Base-by-base conservation (phyloP, 768 basidiomycete species). In the Kwoniella bestiolae region DNA sequence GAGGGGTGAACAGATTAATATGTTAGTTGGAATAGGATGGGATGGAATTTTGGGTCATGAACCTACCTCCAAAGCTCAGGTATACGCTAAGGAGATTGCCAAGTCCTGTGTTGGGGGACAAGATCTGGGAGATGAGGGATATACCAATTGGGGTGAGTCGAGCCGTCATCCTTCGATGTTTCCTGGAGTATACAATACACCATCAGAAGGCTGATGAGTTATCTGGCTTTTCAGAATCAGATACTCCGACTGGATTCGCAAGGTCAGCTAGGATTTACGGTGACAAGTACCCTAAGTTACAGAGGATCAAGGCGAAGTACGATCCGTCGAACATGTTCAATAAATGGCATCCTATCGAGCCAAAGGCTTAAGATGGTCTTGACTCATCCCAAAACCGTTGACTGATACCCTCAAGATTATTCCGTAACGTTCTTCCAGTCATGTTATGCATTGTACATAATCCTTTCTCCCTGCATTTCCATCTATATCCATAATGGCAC, bases 281-380 rank as follows among this genome's bases (percentile, higher is more conserved):
- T 11, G 38, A 41, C 18, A 16, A 41, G 38, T 41, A 41, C 18
- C 38, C 38, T 0, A 74, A 77, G 47, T 71, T 85, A 58, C 83
- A 83, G 57, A 65, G 69, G 55, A 61, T 83, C 53, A 84, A 83
- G 66, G 72, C 70, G 56, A 73, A 52, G 31, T 71, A 71, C 29
- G 70, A 73, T 51, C 72, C 72, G 29, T 44, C 56, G 16, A 32
- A 28, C 34, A 61, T 83, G 11, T 83, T 83, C 66, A 70, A 72
- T 41, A 79, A 77, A 50, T 83, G 83, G 81, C 79, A 75, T 58
- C 67, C 72, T 0, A 81, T 83, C 63, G 44, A 23, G 1, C 81
- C 82, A 23, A 25, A 25, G 49, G 49, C 49, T 11, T 11, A 41
- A 4, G n/a, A n/a, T n/a, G n/a, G n/a, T n/a, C n/a, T n/a, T n/a